Conservation (phyloP, 768 basidiomycete genomes). For the Boletus barrowsii region DNA sequence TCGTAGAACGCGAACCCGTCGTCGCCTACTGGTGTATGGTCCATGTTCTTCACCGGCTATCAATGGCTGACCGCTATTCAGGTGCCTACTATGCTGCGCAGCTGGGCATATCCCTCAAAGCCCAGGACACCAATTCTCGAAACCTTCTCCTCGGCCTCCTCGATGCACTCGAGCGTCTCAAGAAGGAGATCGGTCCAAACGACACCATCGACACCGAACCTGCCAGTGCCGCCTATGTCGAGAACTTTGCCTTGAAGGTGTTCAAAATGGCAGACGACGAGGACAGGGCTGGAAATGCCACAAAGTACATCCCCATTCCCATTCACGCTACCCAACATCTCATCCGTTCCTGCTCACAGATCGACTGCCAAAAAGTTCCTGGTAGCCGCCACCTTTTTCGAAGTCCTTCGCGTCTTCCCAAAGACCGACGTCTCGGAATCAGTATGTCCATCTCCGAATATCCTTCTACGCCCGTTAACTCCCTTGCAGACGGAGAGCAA, state of each 20-base stretch:
- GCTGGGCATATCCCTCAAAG: slow-evolving; percentile 72
- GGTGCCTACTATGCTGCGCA: slow-evolving; percentile 92
- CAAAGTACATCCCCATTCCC: slow-evolving; percentile 50
- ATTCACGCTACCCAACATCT: slow-evolving; percentile 2
- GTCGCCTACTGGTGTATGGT: slow-evolving; percentile 93
- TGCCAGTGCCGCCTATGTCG: slow-evolving; percentile 84
- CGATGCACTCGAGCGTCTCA: slow-evolving; percentile 75
- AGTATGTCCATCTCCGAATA: slow-evolving; percentile 36
- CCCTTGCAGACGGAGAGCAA: slow-evolving; percentile 72
- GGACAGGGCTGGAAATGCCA: slow-evolving; percentile 74
- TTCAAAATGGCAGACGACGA: slow-evolving; percentile 89
- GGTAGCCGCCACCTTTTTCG: slow-evolving; percentile 92
- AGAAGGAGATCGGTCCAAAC: slow-evolving; percentile 64
- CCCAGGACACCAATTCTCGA: slow-evolving; percentile 61
- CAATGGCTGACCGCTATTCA: slow-evolving; percentile 27
- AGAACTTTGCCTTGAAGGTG: slow-evolving; percentile 92
- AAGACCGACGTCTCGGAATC: slow-evolving; percentile 54
- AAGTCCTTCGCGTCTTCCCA: slow-evolving; percentile 78
- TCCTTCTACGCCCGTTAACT: slow-evolving; percentile 1
- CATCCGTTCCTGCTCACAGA: slow-evolving; percentile 38
- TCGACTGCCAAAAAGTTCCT: slow-evolving; percentile 93
- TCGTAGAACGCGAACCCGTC: slow-evolving; percentile 76
- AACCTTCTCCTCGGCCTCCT: slow-evolving; percentile 73
- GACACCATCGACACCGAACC: slow-evolving; percentile 83
- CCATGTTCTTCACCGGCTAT: slow-evolving; percentile 9